Conservation (phyloP, 75 land plant species). For the Picea glauca region DNA sequence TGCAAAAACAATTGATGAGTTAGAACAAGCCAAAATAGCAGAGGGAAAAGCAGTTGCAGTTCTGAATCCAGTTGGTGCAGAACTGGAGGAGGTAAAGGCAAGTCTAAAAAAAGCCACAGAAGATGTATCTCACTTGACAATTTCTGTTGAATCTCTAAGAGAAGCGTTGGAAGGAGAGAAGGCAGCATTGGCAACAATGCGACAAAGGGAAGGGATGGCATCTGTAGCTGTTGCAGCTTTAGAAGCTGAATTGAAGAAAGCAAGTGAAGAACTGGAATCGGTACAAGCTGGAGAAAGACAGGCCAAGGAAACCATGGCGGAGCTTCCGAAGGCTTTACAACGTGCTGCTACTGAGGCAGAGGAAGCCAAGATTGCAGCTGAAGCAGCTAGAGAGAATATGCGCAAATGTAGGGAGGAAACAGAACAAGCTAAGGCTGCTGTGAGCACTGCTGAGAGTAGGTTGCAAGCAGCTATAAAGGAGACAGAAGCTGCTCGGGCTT, state of each 20-base stretch:
- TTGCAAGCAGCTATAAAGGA: conserved; percentile 71
- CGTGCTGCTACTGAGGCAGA: conserved; percentile 66
- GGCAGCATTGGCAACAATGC: conserved; percentile 31
- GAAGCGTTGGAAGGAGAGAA: conserved; percentile 54
- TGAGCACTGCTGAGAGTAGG: conserved; percentile 53
- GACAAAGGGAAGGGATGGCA: conserved; percentile 57
- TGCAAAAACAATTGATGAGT: conserved; percentile 20
- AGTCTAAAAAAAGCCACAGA: conserved; percentile 53
- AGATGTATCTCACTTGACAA: conserved; percentile 43
- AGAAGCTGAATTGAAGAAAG: conserved; percentile 54
- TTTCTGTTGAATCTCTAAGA: conserved; percentile 47
- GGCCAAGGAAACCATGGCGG: conserved; percentile 56
- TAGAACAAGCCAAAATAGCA: conserved; percentile 32
- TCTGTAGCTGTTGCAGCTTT: conserved; percentile 51
- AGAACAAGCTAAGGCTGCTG: conserved; percentile 56
- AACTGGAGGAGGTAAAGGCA: conserved; percentile 46
- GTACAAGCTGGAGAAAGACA: conserved; percentile 44
- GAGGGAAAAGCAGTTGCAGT: conserved; percentile 28
- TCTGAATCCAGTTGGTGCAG: conserved; percentile 33
- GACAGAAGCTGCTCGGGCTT: conserved; percentile 73
- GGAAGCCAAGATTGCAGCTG: conserved; percentile 44
- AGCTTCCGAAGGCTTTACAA: conserved; percentile 56
- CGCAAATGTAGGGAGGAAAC: conserved; percentile 60
- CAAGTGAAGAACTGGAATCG: conserved; percentile 32
- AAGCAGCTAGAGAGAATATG: conserved; percentile 52